phyloP scores from a whole-genome alignment of 345 rosid genomes.

The Bruguiera sexangula region DNA sequence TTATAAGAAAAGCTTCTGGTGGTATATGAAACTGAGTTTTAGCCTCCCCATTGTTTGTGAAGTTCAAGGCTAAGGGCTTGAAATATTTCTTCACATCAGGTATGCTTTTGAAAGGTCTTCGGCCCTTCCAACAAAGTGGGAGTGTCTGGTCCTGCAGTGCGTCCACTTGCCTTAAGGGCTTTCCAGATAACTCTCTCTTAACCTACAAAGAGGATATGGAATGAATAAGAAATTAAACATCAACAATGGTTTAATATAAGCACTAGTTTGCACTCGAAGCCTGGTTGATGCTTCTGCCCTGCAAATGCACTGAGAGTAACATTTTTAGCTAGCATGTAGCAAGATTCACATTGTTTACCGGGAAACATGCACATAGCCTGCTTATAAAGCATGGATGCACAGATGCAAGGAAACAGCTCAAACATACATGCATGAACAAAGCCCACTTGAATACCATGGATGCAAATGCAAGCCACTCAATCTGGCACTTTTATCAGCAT shows the following conservation, averaged over 20 bases:
- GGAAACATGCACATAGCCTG: too few relatives aligned
- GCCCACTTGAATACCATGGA: not conserved
- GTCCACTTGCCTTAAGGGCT: constrained; percentile 16
- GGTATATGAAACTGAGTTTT: constrained; percentile 44
- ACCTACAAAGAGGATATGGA: too few relatives aligned
- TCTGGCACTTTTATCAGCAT: not conserved
- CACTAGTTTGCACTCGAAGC: too few relatives aligned
- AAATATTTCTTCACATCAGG: constrained; percentile 52
- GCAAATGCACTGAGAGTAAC: too few relatives aligned
- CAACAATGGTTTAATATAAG: too few relatives aligned
- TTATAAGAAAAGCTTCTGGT: constrained; percentile 70
- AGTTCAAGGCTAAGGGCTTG: constrained; percentile 52
- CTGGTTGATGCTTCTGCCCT: too few relatives aligned
- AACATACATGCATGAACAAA: constrained; percentile 2
- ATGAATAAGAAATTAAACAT: too few relatives aligned
- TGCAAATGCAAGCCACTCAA: not conserved
- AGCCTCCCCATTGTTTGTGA: constrained; percentile 38
- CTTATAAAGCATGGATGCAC: too few relatives aligned
- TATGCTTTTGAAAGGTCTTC: constrained; percentile 45
- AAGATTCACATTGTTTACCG: too few relatives aligned
- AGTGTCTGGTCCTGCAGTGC: constrained; percentile 56
- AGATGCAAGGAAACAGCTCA: constrained; percentile 27
- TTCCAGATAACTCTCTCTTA: too few relatives aligned
- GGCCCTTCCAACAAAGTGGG: constrained; percentile 81
- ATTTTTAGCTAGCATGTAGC: too few relatives aligned